Base-by-base conservation (phyloP, 192 early-diverging fungal species). In the Helicostylum pulchrum region DNA sequence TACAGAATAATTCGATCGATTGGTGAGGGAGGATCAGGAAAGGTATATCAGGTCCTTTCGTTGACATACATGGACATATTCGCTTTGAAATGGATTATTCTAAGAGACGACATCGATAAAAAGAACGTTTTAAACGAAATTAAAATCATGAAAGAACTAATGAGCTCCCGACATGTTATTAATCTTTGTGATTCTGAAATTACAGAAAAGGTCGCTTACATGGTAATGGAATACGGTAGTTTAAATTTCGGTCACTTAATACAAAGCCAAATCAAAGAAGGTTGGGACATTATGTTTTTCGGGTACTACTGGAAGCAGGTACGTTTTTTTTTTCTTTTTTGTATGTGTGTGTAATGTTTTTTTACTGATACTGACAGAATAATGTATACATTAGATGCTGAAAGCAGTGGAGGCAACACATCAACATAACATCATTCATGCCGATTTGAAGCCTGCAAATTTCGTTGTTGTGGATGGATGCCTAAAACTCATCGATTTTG, bases 401-500 rank as follows among this genome's bases (percentile, higher is more conserved):
- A 80, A 89, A 61, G 92, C 95, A 5, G 96, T 97, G 4, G 81
- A 89, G 46, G 86, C 85, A 0, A 92, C 96, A 11, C 96, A 98
- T 73, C 76, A 93, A 43, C 78, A 85, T 58, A 90, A 88, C 10
- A 94, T 98, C 66, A 87, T 98, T 6, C 96, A 98, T 67, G 83
- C 88, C 6, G 95, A 98, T 65, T 73, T 98, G 26, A 98, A 98
- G 70, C 96, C 96, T 0, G 95, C 95, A 9, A 98, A 98, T 72
- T 99, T 97, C 68, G 69, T 99, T 9, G 65, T 99, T 17, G 91
- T 94, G 5, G 83, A 85, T 44, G 94, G 92, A 2, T 66, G 81
- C 12, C 70, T 99, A 11, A 99, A 97, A 65, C 74, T 99, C 57
- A 97, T 97, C 53, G 96, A 99, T 70, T 99, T 99, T 83, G 96